These are phyloP conservation scores for Panaeolus cyanescens DNA, from an alignment of 768 basidiomycete species.

Conservation along the genomic window DNA sequence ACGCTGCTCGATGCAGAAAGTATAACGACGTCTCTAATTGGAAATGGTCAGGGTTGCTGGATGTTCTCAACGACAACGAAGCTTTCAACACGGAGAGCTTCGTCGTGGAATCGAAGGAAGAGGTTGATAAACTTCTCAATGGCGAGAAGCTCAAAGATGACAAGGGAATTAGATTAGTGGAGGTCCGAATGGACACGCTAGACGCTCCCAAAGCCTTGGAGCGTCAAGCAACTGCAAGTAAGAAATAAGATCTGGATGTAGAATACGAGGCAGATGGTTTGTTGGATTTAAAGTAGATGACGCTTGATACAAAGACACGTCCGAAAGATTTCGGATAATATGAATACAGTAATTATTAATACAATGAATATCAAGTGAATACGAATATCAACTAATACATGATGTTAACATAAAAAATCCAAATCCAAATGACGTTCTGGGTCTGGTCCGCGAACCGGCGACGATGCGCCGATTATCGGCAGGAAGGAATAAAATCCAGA, in stretches of 20 bases:
- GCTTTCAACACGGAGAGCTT: conserved; percentile 49
- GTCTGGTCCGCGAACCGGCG: too few species aligned
- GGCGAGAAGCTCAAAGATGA: conserved; percentile 53
- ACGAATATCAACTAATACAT: too few species aligned
- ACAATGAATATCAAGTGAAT: too few species aligned
- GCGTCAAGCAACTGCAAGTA: neutral
- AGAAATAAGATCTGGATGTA: neutral
- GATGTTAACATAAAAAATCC: too few species aligned
- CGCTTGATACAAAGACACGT: too few species aligned
- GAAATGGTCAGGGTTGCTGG: conserved; percentile 66
- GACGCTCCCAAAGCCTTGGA: neutral
- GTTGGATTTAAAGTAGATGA: neutral
- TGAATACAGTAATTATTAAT: too few species aligned
- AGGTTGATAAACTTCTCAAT: conserved; percentile 65
- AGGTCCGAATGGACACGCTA: neutral
- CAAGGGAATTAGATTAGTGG: neutral
- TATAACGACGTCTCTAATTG: conserved; percentile 87
- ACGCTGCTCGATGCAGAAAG: conserved; percentile 39
- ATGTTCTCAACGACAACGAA: conserved; percentile 46
- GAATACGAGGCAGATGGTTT: neutral
- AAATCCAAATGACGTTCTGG: too few species aligned
- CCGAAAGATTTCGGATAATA: too few species aligned
- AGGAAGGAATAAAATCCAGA: too few species aligned
- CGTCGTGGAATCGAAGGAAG: conserved; percentile 62
- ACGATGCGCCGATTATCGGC: too few species aligned